Percentiles rank a stretch among this genome's conserved stretches.
These are phyloP conservation scores for Coemansia guatemalensis DNA, from an alignment of 192 early-diverging fungal genomes.

Conservation along the genomic window DNA sequence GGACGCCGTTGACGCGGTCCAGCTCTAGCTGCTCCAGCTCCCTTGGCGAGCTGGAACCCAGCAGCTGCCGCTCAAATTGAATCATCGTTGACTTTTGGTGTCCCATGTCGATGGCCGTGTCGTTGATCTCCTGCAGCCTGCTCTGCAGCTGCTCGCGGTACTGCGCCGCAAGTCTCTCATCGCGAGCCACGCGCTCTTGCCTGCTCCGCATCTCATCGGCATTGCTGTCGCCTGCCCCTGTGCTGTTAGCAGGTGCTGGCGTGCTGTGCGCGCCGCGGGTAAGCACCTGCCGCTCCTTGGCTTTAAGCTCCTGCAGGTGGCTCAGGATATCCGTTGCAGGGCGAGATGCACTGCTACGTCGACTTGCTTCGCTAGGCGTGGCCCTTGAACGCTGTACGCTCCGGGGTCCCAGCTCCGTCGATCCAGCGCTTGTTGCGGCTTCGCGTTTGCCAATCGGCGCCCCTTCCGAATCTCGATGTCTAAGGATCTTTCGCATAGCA, in stretches of 20 bases:
- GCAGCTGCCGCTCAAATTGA: conserved; percentile 44
- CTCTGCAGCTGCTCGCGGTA: conserved; percentile 41
- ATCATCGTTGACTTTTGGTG: conserved; percentile 40
- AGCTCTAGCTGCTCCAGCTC: conserved; percentile 49
- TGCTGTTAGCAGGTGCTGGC: conserved; percentile 1
- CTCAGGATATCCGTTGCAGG: conserved; percentile 42
- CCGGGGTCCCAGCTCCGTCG: not conserved
- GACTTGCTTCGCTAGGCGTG: conserved; percentile 11
- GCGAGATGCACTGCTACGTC: conserved; percentile 26
- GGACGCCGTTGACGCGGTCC: conserved; percentile 49
- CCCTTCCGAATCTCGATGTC: conserved; percentile 8
- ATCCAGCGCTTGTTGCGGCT: not conserved
- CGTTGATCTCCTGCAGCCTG: conserved; percentile 23
- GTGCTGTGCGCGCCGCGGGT: conserved; percentile 22
- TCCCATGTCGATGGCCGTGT: conserved; percentile 37
- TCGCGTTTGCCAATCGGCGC: not conserved
- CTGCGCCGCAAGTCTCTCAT: conserved; percentile 33
- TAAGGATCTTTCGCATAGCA: conserved; percentile 33
- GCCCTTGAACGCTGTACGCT: conserved; percentile 10
- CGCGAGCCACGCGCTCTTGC: conserved; percentile 44
- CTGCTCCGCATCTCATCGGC: conserved; percentile 32
- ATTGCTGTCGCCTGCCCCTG: not conserved
- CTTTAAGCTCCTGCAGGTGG: conserved; percentile 51
- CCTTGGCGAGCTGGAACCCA: conserved; percentile 38
- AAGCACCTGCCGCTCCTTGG: conserved; percentile 45